phyloP scores from a whole-genome alignment of 164 flowering plant species.

The Annona cherimola region DNA sequence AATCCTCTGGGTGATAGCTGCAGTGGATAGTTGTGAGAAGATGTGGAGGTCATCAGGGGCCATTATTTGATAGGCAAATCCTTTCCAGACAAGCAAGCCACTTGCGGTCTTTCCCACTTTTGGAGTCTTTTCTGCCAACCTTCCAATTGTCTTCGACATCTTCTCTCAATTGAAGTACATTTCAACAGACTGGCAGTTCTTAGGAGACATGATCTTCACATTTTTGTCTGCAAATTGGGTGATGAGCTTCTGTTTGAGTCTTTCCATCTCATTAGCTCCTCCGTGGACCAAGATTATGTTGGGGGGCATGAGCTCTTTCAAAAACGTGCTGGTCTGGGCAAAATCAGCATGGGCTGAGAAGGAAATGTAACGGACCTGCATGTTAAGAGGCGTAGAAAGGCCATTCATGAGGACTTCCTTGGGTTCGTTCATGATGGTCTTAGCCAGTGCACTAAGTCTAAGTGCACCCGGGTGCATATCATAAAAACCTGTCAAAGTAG shows the following conservation, averaged over 20 bases:
- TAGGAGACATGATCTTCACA: slow-evolving; percentile 74
- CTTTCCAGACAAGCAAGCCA: slow-evolving; percentile 86
- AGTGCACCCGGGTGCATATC: no score
- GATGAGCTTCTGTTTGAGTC: slow-evolving; percentile 85
- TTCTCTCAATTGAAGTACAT: slow-evolving; percentile 91
- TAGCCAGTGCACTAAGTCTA: no score
- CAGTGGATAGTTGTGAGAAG: slow-evolving; percentile 84
- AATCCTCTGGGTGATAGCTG: slow-evolving; percentile 69
- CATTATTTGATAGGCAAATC: slow-evolving; percentile 94
- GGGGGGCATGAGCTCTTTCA: slow-evolving; percentile 90
- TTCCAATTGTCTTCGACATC: slow-evolving; percentile 90
- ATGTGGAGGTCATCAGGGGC: slow-evolving; percentile 91
- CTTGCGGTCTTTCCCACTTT: slow-evolving; percentile 75
- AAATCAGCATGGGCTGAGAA: slow-evolving; percentile 97
- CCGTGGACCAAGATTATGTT: slow-evolving; percentile 96
- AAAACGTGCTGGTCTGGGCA: slow-evolving; percentile 81
- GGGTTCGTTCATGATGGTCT: slow-evolving; percentile 85
- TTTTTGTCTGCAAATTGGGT: slow-evolving; percentile 68
- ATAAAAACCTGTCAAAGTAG: no score
- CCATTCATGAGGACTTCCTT: slow-evolving; percentile 95
- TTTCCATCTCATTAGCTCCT: slow-evolving; percentile 88
- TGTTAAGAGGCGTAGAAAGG: slow-evolving; percentile 81
- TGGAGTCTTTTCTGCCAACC: slow-evolving; percentile 80
- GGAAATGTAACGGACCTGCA: slow-evolving; percentile 92
- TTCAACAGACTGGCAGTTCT: slow-evolving; percentile 94